A percentile compares a stretch with the other conserved stretches of the same genome.
phyloP scores from a whole-genome alignment of 208 protist species.

The Trichomonas gallinae region DNA sequence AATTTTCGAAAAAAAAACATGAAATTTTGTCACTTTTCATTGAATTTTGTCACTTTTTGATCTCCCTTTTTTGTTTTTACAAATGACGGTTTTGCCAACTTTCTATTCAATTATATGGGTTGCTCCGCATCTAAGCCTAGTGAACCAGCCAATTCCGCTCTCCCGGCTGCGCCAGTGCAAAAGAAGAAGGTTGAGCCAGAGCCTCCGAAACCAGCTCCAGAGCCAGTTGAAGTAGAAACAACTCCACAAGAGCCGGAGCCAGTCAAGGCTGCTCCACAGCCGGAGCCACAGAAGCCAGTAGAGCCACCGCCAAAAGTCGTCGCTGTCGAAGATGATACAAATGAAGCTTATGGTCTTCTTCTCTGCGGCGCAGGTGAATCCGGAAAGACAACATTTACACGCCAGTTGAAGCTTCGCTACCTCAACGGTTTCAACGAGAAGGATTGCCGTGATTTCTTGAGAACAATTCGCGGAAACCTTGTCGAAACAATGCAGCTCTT shows the following conservation, averaged over 20 bases:
- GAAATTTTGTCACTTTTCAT: too few relatives aligned
- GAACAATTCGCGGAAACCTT: not conserved
- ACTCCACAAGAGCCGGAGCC: not conserved
- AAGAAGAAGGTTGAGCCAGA: not conserved
- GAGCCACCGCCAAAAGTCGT: not conserved
- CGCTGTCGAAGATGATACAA: not conserved
- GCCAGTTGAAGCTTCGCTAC: not conserved
- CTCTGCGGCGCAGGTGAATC: constrained; percentile 23
- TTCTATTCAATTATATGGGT: not conserved
- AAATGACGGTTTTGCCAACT: too few relatives aligned
- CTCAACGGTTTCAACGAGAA: not conserved
- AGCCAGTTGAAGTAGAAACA: not conserved
- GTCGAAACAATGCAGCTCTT: not conserved
- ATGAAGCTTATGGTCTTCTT: not conserved
- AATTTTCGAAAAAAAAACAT: too few relatives aligned
- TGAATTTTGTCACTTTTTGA: too few relatives aligned
- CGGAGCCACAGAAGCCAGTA: not conserved
- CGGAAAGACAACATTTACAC: constrained; percentile 7
- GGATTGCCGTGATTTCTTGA: not conserved
- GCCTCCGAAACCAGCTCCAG: not conserved
- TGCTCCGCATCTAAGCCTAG: not conserved
- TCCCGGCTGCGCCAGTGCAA: not conserved
- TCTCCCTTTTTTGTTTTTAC: too few relatives aligned
- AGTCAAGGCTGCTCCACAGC: not conserved
- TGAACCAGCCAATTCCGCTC: not conserved